A percentile compares a stretch with the other conserved stretches of the same genome.
Conservation (phyloP, 176 grass and related monocot genomes). For the Carex myosuroides region DNA sequence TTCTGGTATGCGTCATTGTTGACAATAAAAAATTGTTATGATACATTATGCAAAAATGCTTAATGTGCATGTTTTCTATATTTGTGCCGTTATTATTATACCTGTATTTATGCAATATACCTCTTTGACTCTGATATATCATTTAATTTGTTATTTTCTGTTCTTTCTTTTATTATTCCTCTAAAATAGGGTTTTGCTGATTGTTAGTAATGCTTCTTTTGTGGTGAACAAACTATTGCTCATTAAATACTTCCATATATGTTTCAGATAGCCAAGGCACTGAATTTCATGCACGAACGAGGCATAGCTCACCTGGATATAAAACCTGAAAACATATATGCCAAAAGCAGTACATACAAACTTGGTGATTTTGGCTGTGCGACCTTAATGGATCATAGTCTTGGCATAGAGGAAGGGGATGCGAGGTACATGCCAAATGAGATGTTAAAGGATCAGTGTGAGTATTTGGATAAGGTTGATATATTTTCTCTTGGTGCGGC, state of each 20-base stretch:
- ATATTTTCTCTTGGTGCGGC: constrained; percentile 85
- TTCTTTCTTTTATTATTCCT: neutral
- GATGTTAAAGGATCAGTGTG: constrained; percentile 78
- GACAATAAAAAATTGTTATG: neutral
- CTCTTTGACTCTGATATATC: neutral
- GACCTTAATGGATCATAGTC: constrained; percentile 57
- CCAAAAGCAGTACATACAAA: constrained; percentile 64
- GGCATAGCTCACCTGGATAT: constrained; percentile 89
- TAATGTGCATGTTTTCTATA: neutral
- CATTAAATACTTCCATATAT: neutral
- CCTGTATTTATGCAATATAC: neutral
- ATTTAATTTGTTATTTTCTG: neutral
- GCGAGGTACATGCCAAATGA: constrained; percentile 93
- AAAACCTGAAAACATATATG: constrained; percentile 96
- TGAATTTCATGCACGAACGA: constrained; percentile 69
- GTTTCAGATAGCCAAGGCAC: constrained; percentile 75
- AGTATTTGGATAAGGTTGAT: constrained; percentile 92
- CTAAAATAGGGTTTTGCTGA: neutral
- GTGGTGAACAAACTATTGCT: neutral
- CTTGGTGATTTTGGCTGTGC: constrained; percentile 95
- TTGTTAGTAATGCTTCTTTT: neutral
- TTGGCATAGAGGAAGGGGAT: constrained; percentile 87
- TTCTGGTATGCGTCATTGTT: neutral
- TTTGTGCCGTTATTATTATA: neutral
- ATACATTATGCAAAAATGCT: neutral